Evolutionary conservation across 1,139 yeast species (phyloP), one percentile per base, ranked within the genome.

Genomic region (Pichia sp.): DNA sequence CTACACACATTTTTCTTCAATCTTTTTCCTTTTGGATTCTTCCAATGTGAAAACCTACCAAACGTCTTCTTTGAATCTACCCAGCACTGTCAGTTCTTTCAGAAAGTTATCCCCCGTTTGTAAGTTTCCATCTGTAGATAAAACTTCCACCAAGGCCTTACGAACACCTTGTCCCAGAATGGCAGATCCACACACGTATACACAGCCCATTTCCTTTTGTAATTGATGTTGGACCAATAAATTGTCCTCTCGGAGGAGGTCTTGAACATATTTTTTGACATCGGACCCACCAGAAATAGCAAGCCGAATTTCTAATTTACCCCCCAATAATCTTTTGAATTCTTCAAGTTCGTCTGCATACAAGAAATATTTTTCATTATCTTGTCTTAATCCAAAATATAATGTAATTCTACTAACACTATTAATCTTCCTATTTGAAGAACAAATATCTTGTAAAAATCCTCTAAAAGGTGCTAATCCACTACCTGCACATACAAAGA

Each of bases 381-480:
- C 73, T 54, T 74, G 76, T 73, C 97, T 80, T 66, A 91, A 85
- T 27, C 99, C 99, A 67, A 81, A 90, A 68, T 89, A 89, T 55
- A 93, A 74, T 38, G 87, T 56, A 48, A 84, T 79, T 59, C 83
- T 78, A 46, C 96, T 97, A 45, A 87, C 72, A 13, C 36, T 22
- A 2, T 10, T 27, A 8, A 38, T 31, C 76, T 79, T 45, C 16
- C 19, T 16, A 1, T n/a, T 5, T 8, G 16, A 30, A 1, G 25
- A 11, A 14, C 50, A 49, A 16, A 52, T 49, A 9, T 90, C 96
- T 69, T 91, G 83, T 42, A 93, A 70, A 61, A 95, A 90, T 2
- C 95, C 98, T 67, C 98, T 81, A 73, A 91, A 85, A 52, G 99
- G 99, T 7, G 99, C 98, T 54, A 93, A 89, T 62, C 99, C 99